phyloP scores from a whole-genome alignment of 306 rosid species.

The Rosa rugosa region DNA sequence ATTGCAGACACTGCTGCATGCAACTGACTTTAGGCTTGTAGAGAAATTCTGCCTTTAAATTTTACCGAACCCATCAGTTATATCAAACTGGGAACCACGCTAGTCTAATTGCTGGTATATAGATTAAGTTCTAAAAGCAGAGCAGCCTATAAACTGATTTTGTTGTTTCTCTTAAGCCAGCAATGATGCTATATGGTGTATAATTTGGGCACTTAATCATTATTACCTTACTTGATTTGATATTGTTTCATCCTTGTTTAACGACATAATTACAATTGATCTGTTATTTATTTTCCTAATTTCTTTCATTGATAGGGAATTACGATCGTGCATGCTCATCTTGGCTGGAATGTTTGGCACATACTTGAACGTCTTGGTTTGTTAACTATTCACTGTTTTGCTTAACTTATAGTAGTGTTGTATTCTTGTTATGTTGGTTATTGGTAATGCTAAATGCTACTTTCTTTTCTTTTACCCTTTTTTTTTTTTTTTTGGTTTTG shows the following conservation, averaged over 20 bases:
- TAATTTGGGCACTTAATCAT: not conserved
- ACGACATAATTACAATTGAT: not conserved
- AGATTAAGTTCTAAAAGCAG: not conserved
- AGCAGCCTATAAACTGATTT: not conserved
- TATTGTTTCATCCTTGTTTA: not conserved
- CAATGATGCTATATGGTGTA: not conserved
- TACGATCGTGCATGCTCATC: slow-evolving; percentile 62
- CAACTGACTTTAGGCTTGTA: not conserved
- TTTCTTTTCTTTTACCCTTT: too few species aligned
- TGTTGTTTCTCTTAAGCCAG: not conserved
- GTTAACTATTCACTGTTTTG: slow-evolving; percentile 40
- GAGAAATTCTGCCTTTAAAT: not conserved
- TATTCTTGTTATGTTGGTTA: slow-evolving; percentile 8
- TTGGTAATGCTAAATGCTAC: not conserved
- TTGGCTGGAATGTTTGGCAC: slow-evolving; percentile 92
- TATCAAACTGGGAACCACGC: not conserved
- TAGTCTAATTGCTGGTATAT: not conserved
- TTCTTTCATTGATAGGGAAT: slow-evolving; percentile 51
- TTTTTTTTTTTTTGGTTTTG: not conserved
- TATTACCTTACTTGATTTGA: not conserved
- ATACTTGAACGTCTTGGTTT: slow-evolving; percentile 79
- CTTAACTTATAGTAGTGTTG: slow-evolving; percentile 22
- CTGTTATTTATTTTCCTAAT: not conserved
- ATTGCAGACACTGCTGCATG: not conserved
- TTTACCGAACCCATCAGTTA: not conserved